A percentile compares a stretch with the other conserved stretches of the same genome.
phyloP scores from a whole-genome alignment of 2,329 filamentous ascomycete genomes.

The Eurotiales sp. region DNA sequence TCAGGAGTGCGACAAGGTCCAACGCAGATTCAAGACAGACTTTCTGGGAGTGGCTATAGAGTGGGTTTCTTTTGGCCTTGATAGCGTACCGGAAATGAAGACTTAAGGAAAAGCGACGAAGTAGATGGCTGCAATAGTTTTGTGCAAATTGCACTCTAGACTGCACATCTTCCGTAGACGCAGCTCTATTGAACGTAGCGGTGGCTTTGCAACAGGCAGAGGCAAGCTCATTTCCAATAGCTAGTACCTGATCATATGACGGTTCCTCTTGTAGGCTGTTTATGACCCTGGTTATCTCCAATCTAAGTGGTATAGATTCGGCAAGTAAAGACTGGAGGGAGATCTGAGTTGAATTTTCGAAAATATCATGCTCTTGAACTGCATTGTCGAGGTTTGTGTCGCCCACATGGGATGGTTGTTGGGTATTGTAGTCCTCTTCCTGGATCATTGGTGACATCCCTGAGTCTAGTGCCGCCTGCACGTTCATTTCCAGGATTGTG shows the following conservation, averaged over 20 bases:
- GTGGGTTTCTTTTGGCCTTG: slow-evolving; percentile 20
- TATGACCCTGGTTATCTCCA: slow-evolving; percentile 20
- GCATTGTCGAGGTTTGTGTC: slow-evolving; percentile 27
- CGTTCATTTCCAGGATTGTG: slow-evolving; percentile 31
- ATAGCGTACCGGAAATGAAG: slow-evolving; percentile 24
- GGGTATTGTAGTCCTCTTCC: slow-evolving; percentile 29
- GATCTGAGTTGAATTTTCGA: slow-evolving; percentile 27
- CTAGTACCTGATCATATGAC: slow-evolving; percentile 21
- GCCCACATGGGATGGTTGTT: slow-evolving; percentile 19
- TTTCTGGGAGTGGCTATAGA: slow-evolving; percentile 26
- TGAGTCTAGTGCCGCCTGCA: slow-evolving; percentile 30
- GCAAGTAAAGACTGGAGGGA: slow-evolving; percentile 34
- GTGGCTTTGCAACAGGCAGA: slow-evolving; percentile 13
- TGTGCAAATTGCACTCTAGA: slow-evolving; percentile 13
- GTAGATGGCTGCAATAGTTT: slow-evolving; percentile 20
- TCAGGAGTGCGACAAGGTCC: slow-evolving; percentile 23
- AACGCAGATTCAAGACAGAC: slow-evolving; percentile 24
- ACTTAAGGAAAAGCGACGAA: slow-evolving; percentile 20
- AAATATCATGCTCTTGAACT: slow-evolving; percentile 23
- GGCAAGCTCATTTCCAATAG: slow-evolving; percentile 17
- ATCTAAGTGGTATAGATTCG: slow-evolving; percentile 32
- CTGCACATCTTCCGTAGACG: neutral
- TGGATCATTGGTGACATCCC: slow-evolving; percentile 28
- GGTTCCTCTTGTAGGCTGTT: slow-evolving; percentile 22
- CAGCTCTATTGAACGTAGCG: neutral